Percentiles rank a stretch among this genome's conserved stretches.
Evolutionary conservation across 495 filamentous ascomycete species (phyloP).

Genomic region (Podospora australis): DNA sequence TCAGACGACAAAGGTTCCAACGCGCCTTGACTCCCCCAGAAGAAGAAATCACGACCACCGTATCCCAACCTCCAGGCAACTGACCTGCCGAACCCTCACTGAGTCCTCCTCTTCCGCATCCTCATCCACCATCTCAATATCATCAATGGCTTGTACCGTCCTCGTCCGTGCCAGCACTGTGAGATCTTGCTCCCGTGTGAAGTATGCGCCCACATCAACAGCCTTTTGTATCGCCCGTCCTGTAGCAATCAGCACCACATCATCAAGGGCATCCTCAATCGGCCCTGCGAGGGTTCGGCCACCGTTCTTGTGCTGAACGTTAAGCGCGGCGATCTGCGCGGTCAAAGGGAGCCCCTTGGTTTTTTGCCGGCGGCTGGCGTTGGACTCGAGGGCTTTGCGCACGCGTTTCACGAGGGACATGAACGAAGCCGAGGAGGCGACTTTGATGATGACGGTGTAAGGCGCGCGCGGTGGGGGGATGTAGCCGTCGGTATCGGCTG

Average conservation of each 20-base stretch:
- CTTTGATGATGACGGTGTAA: slow-evolving; percentile 56
- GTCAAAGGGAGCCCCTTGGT: slow-evolving; percentile 33
- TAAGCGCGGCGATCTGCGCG: slow-evolving; percentile 37
- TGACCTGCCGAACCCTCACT: slow-evolving; percentile 52
- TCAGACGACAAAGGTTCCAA: no score
- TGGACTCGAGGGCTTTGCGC: slow-evolving; percentile 62
- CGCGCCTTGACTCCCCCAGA: no score
- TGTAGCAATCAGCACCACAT: slow-evolving; percentile 71
- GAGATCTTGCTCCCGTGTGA: slow-evolving; percentile 53
- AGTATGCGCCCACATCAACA: slow-evolving; percentile 56
- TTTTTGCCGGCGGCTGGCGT: slow-evolving; percentile 43
- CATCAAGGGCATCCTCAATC: slow-evolving; percentile 26
- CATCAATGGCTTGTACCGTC: slow-evolving; percentile 64
- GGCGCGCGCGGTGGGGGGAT: slow-evolving; percentile 48
- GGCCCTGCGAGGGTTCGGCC: not conserved
- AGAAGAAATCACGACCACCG: no score
- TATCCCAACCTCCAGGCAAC: slow-evolving; percentile 27
- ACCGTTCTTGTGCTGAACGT: slow-evolving; percentile 10
- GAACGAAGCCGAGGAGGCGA: slow-evolving; percentile 69
- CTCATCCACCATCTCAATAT: slow-evolving; percentile 46
- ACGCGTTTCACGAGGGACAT: slow-evolving; percentile 78
- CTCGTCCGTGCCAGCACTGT: slow-evolving; percentile 55
- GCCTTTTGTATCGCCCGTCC: slow-evolving; percentile 73
- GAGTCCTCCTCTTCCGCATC: slow-evolving; percentile 48
- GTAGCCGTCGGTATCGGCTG: slow-evolving; percentile 69